Percentiles rank a stretch among this genome's conserved stretches.
Evolutionary conservation across 2,329 filamentous ascomycete genomes (phyloP).

Genomic region (Xylaria sp.): DNA sequence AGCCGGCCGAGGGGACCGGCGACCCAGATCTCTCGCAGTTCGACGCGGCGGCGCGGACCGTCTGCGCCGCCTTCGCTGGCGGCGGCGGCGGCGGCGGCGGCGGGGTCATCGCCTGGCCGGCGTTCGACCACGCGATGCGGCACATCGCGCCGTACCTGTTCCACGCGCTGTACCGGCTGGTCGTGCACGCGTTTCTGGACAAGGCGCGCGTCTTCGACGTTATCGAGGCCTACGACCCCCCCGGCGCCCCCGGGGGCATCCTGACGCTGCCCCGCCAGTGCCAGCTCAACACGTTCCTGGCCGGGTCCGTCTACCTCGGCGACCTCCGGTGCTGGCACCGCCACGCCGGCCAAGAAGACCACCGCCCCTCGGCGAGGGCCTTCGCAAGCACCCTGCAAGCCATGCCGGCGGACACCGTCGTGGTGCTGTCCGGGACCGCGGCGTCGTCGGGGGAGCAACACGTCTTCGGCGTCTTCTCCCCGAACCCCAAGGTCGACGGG

Average conservation of each 20-base stretch:
- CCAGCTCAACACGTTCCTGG: constrained; percentile 14
- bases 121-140: constrained; percentile 6
- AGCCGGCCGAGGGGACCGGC: background rate
- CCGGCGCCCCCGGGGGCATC: background rate
- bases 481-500: constrained; percentile 8
- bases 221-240: background rate
- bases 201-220: background rate
- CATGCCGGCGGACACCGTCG: constrained; percentile 8
- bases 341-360: background rate
- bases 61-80: constrained; percentile 6
- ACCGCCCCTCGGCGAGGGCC: background rate
- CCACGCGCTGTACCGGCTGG: constrained; percentile 10
- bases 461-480: constrained; percentile 13
- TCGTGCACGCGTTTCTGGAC: constrained; percentile 4
- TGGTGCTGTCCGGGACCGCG: constrained; percentile 6
- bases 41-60: constrained; percentile 3
- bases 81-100: background rate
- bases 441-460: background rate
- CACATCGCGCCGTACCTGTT: constrained; percentile 4
- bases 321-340: background rate
- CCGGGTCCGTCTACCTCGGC: background rate
- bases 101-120: constrained; percentile 13
- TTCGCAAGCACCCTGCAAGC: background rate
- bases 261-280: constrained; percentile 8
- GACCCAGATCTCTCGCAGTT: background rate